Conservation (phyloP, 768 basidiomycete species). For the Termitomyces bulborhizus region DNA sequence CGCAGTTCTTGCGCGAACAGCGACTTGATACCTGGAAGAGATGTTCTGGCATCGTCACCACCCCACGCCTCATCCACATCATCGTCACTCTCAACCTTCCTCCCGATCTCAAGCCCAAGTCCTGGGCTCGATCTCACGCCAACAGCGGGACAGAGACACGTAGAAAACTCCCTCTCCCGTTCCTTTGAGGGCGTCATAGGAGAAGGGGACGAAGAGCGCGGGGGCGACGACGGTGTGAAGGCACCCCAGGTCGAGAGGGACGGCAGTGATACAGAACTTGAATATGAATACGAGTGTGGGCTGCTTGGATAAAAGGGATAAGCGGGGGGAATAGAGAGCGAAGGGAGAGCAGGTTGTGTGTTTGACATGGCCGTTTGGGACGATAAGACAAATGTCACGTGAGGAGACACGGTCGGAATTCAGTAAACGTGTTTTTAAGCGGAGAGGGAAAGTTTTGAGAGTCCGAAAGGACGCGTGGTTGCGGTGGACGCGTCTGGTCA, state of each 20-base stretch:
- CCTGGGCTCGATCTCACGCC: slow-evolving; percentile 27
- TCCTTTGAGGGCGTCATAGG: slow-evolving; percentile 28
- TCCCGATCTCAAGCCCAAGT: slow-evolving; percentile 18
- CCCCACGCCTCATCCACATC: not conserved
- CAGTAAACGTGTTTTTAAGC: slow-evolving; percentile 38
- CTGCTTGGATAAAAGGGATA: not conserved
- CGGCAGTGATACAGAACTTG: slow-evolving; percentile 8
- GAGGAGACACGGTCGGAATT: slow-evolving; percentile 13
- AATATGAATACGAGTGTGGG: slow-evolving; percentile 12
- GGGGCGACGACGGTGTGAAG: slow-evolving; percentile 26
- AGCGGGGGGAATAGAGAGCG: slow-evolving; percentile 17
- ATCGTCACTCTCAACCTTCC: slow-evolving; percentile 2
- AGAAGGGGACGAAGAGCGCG: slow-evolving; percentile 33
- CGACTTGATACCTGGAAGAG: slow-evolving; percentile 23
- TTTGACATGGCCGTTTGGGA: slow-evolving; percentile 36
- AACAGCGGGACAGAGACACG: slow-evolving; percentile 18
- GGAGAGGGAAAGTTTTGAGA: slow-evolving; percentile 22
- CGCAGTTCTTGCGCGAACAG: slow-evolving; percentile 20
- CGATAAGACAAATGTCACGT: slow-evolving; percentile 43
- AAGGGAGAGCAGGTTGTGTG: slow-evolving; percentile 13
- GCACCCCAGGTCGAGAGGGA: slow-evolving; percentile 14
- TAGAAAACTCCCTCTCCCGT: slow-evolving; percentile 10
- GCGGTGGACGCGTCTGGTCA: slow-evolving; percentile 26
- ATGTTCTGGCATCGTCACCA: slow-evolving; percentile 6
- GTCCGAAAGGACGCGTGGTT: slow-evolving; percentile 17